phyloP scores from a whole-genome alignment of 1,284 basidiomycete species.

The Athelia sp. region DNA sequence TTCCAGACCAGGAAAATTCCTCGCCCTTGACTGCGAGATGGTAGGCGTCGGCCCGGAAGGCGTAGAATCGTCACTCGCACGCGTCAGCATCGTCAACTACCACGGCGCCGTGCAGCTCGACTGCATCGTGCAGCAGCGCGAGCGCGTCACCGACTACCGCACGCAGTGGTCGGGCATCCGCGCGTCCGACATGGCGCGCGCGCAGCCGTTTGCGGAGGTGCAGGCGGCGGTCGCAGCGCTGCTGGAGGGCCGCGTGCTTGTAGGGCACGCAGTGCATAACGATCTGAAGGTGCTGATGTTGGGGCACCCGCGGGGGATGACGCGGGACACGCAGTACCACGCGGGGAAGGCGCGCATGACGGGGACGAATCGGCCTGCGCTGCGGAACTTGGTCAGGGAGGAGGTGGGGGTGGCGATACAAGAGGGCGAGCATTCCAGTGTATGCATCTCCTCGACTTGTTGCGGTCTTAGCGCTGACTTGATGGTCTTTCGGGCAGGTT shows the following conservation, averaged over 20 bases:
- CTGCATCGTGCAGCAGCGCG: slow-evolving; percentile 83
- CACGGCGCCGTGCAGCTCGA: slow-evolving; percentile 81
- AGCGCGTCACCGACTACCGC: slow-evolving; percentile 90
- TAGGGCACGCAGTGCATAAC: slow-evolving; percentile 93
- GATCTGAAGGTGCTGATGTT: slow-evolving; percentile 89
- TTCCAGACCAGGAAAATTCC: slow-evolving; percentile 67
- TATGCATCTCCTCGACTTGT: slow-evolving; percentile 28
- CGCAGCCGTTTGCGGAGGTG: slow-evolving; percentile 76
- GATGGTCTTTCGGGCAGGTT: slow-evolving; percentile 45
- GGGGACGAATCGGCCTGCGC: slow-evolving; percentile 66
- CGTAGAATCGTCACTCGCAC: slow-evolving; percentile 78
- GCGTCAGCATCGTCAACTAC: slow-evolving; percentile 91
- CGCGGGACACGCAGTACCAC: slow-evolving; percentile 80
- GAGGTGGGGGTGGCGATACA: slow-evolving; percentile 87
- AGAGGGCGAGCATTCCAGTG: slow-evolving; percentile 82
- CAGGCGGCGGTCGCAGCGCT: slow-evolving; percentile 79
- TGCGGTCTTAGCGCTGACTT: not conserved
- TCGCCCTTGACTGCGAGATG: slow-evolving; percentile 96
- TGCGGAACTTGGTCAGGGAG: slow-evolving; percentile 79
- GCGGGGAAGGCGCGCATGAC: slow-evolving; percentile 51
- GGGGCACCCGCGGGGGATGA: slow-evolving; percentile 78
- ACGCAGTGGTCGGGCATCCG: slow-evolving; percentile 91
- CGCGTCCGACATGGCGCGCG: slow-evolving; percentile 70
- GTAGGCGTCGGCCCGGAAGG: slow-evolving; percentile 89
- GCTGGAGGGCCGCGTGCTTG: slow-evolving; percentile 77